Evolutionary conservation across 1,284 basidiomycete species (phyloP), one percentile per base, ranked within the genome.

Genomic region (Ganoderma leucocontextum): DNA sequence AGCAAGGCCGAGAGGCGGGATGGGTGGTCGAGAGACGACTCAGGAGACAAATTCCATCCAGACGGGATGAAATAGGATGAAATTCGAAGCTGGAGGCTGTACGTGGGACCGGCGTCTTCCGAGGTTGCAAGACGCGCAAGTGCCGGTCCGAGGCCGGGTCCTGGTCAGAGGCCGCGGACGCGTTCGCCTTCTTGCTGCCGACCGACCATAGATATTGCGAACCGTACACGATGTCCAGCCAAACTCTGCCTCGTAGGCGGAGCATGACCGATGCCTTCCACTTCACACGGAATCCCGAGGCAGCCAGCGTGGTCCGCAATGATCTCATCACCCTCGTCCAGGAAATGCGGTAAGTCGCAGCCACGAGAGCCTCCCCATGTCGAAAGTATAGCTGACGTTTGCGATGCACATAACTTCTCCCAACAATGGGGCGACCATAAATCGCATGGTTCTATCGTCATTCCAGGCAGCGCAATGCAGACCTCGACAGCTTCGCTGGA

Each of bases 401-500:
- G 33, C 47, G 47, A 15, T 55, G 33, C 33, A 33, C 25, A 55
- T 29, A 4, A 25, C 29, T 33, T 25, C 49, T 53, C 22, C 13
- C 33, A 33, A 35, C 53, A 12, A 55, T 19, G 6, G 53, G 29
- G n/a, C 12, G 4, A 35, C 10, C 29, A n/a, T 58, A 12, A 22
- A 64, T 64, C 58, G 25, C 13, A 36, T 41, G 57, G 62, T 62
- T 33, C 44, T 17, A 29, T 44, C 55, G 53, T 22, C 29, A 59
- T 52, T 61, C 29, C 57, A 70, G 66, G 44, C 65, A 66, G 42
- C 65, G 65, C 44, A 62, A 63, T 58, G 63, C 68, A 19, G 68
- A 64, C 22, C 58, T 76, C 13, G 66, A 81, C 67, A 76, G 77
- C 49, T 73, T 86, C 66, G 74, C 81, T 38, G 70, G 71, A 10